phyloP scores from a whole-genome alignment of 2,329 filamentous ascomycete species.

The Nemania sp. region DNA sequence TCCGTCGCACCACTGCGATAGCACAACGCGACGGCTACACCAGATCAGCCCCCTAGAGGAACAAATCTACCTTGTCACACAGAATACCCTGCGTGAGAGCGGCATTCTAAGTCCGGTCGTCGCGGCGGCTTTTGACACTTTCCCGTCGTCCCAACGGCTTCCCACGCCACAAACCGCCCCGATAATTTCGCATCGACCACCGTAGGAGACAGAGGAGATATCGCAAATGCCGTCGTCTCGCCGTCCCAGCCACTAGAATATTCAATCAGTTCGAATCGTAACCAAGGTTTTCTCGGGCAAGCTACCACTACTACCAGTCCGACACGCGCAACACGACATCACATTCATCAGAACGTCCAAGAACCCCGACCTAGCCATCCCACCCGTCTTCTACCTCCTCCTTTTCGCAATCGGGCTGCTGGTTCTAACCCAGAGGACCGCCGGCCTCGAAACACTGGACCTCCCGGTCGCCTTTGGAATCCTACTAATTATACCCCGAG shows the following conservation, averaged over 20 bases:
- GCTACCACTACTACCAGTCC: slow-evolving; percentile 12
- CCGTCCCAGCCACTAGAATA: slow-evolving; percentile 38
- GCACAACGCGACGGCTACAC: slow-evolving; percentile 20
- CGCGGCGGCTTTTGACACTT: slow-evolving; percentile 42
- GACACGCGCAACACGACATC: slow-evolving; percentile 38
- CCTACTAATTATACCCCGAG: slow-evolving; percentile 70
- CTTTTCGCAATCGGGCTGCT: slow-evolving; percentile 60
- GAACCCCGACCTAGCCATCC: slow-evolving; percentile 38
- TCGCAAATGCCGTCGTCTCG: slow-evolving; percentile 31
- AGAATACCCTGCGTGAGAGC: background rate
- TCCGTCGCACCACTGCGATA: slow-evolving; percentile 10
- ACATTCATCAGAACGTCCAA: slow-evolving; percentile 43
- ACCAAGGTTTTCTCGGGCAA: background rate
- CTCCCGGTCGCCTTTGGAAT: slow-evolving; percentile 69
- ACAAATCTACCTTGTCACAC: background rate
- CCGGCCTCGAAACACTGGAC: slow-evolving; percentile 55
- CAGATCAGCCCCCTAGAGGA: background rate
- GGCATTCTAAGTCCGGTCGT: slow-evolving; percentile 39
- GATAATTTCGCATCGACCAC: slow-evolving; percentile 47
- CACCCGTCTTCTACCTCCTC: slow-evolving; percentile 50
- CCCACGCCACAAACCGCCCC: slow-evolving; percentile 45
- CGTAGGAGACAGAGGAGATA: slow-evolving; percentile 40
- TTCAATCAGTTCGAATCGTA: slow-evolving; percentile 7
- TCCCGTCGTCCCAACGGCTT: slow-evolving; percentile 51
- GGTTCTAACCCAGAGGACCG: slow-evolving; percentile 45